These are phyloP conservation scores for Cercophora scortea DNA, from an alignment of 495 filamentous ascomycete genomes.

Conservation along the genomic window DNA sequence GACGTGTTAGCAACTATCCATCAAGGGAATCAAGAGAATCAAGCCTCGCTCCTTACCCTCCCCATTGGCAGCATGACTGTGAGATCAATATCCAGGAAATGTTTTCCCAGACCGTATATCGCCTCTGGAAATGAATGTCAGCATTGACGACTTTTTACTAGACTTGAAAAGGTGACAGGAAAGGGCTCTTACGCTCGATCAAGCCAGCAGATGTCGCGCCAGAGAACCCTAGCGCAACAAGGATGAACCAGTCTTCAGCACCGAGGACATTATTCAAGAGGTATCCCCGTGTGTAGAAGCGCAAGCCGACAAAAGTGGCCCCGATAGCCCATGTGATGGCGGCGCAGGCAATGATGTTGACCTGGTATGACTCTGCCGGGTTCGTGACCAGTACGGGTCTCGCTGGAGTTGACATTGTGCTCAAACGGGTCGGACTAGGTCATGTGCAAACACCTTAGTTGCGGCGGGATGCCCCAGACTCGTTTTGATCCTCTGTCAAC, in stretches of 20 bases:
- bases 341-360: conserved; percentile 18
- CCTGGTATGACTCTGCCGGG: conserved; percentile 11
- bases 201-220: conserved; percentile 10
- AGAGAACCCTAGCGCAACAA: conserved; percentile 13
- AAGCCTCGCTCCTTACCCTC: conserved; percentile 2
- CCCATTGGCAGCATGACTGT: conserved; percentile 5
- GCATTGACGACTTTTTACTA: background rate
- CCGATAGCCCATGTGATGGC: conserved; percentile 12
- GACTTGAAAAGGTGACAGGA: background rate
- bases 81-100: conserved; percentile 9
- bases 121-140: conserved; percentile 5
- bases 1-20: background rate
- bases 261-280: conserved; percentile 12
- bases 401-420: background rate
- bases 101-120: conserved; percentile 14
- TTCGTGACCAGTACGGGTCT: conserved; percentile 5
- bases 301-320: conserved; percentile 12
- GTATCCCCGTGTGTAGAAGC: conserved; percentile 16
- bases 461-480: no score
- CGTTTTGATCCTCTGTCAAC: no score
- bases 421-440: background rate
- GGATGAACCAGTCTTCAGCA: conserved; percentile 20
- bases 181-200: conserved; percentile 12
- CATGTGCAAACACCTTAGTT: no score
- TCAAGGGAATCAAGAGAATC: background rate